phyloP scores from a whole-genome alignment of 129 eudicot species.

The Escallonia rubra region DNA sequence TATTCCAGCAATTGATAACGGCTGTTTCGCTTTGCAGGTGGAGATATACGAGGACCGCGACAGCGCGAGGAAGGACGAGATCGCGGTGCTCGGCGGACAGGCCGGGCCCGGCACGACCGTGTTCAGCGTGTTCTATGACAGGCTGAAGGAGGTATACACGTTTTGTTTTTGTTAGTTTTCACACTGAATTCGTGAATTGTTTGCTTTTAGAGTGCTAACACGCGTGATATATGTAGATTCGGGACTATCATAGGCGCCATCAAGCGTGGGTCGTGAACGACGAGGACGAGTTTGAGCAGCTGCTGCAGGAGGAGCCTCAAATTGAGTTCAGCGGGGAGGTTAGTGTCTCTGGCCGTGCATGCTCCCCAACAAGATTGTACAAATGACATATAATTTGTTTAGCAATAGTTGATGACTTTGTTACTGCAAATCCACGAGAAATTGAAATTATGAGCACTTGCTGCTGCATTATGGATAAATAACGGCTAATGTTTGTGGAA shows the following conservation, averaged over 20 bases:
- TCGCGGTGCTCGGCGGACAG: conserved; percentile 93
- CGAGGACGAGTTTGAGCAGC: conserved; percentile 70
- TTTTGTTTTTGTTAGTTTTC: no score
- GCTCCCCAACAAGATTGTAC: no score
- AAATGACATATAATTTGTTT: no score
- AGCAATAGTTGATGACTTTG: no score
- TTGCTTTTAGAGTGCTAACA: no score
- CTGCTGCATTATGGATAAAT: no score
- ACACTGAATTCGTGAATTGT: no score
- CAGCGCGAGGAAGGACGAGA: conserved; percentile 89
- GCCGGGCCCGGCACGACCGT: conserved; percentile 74
- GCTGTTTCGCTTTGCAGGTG: conserved; percentile 34
- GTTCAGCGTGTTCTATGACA: conserved; percentile 87
- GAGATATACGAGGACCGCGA: conserved; percentile 94
- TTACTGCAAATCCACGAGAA: no score
- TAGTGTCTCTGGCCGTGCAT: neutral
- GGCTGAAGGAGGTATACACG: conserved; percentile 65
- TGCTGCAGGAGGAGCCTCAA: conserved; percentile 81
- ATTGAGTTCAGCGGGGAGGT: conserved; percentile 99
- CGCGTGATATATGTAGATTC: conserved; percentile 32
- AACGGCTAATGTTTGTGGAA: no score
- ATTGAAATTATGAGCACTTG: no score
- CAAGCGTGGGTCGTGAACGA: conserved; percentile 84
- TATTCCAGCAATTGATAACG: neutral
- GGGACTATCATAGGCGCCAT: conserved; percentile 92